Evolutionary conservation across 441 rosid species (phyloP).

Genomic region (Pelargonium myrrhifolium): DNA sequence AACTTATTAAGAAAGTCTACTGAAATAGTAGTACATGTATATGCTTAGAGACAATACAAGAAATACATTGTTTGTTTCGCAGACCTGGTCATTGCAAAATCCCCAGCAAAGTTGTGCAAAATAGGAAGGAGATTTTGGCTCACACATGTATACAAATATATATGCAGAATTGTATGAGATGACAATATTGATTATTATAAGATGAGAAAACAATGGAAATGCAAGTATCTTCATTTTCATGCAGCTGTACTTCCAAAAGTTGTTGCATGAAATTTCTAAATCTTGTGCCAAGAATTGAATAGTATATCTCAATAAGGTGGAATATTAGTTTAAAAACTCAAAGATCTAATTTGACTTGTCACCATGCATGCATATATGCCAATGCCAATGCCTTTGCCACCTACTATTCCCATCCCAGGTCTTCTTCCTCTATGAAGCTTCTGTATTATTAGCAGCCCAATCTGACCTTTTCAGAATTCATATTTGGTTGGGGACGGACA

Average conservation of each 20-base stretch:
- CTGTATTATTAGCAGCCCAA: not conserved
- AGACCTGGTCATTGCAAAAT: too few species aligned
- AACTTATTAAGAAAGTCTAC: too few species aligned
- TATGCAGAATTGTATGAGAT: too few species aligned
- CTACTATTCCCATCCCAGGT: not conserved
- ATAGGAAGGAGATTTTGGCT: too few species aligned
- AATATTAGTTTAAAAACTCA: not conserved
- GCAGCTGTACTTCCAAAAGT: not conserved
- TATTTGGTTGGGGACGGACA: too few species aligned
- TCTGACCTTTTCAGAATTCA: not conserved
- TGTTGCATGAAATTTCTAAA: not conserved
- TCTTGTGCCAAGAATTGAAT: slow-evolving; percentile 2
- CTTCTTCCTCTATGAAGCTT: not conserved
- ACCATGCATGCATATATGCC: not conserved
- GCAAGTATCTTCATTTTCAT: not conserved
- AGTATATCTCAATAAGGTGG: not conserved
- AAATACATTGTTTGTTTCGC: too few species aligned
- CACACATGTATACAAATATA: not conserved
- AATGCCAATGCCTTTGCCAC: not conserved
- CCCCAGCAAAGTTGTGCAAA: too few species aligned
- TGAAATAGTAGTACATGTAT: too few species aligned
- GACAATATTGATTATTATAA: too few species aligned
- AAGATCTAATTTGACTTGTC: not conserved
- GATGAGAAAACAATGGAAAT: not conserved
- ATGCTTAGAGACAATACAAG: too few species aligned